A percentile compares a stretch with the other conserved stretches of the same genome.
Conservation (phyloP, 73 alveolate species). For the Stentor coeruleus region DNA sequence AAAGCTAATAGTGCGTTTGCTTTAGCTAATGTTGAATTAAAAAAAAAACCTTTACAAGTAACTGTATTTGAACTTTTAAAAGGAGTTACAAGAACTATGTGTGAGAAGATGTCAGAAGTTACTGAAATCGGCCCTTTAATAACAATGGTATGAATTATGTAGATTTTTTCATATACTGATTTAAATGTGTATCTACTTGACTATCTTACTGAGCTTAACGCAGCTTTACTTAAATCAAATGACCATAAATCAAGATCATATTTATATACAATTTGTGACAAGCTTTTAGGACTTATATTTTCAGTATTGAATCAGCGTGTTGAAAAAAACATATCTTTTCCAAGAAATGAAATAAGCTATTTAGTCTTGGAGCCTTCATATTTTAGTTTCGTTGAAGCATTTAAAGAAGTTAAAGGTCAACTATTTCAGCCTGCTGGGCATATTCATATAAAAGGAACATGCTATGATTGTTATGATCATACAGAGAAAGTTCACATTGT, state of each 20-base stretch:
- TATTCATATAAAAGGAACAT: not conserved
- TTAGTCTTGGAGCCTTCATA: not conserved
- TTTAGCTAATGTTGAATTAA: not conserved
- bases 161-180: not conserved
- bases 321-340: not conserved
- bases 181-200: constrained; percentile 2
- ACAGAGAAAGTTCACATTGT: not conserved
- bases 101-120: not conserved
- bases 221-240: not conserved
- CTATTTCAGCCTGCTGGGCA: not conserved
- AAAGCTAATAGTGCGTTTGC: not conserved
- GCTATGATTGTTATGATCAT: constrained; percentile 18
- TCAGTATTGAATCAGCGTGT: constrained; percentile 19
- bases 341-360: not conserved
- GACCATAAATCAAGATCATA: not conserved
- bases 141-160: not conserved
- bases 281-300: not conserved
- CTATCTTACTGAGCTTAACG: not conserved
- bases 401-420: not conserved
- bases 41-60: not conserved
- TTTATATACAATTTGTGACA: constrained; percentile 14
- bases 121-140: not conserved
- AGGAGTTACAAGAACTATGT: not conserved
- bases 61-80: constrained; percentile 8
- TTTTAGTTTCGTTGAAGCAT: not conserved